Evolutionary conservation across 164 flowering plant genomes (phyloP).

Genomic region (Nymphaea colorata): DNA sequence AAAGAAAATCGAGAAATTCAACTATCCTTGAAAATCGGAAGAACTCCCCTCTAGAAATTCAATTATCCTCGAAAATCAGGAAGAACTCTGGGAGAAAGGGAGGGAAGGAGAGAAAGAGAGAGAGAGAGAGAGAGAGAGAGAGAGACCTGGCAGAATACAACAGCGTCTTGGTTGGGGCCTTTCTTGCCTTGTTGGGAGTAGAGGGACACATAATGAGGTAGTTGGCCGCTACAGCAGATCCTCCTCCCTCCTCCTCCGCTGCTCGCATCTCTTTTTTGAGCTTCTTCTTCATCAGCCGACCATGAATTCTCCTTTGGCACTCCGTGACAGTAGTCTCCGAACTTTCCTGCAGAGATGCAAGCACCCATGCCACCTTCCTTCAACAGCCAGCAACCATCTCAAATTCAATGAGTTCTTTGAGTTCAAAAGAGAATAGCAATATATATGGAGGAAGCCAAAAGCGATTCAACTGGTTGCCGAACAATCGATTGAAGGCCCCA

Average conservation of each 20-base stretch:
- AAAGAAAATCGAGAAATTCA: not conserved
- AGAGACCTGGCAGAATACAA: conserved; percentile 41
- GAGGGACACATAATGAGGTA: conserved; percentile 23
- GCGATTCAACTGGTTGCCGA: not conserved
- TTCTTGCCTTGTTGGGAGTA: conserved; percentile 53
- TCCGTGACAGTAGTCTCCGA: not conserved
- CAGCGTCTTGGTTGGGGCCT: conserved; percentile 73
- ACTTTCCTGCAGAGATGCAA: not conserved
- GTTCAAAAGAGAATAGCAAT: not conserved
- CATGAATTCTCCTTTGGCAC: not conserved
- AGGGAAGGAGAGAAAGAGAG: not conserved
- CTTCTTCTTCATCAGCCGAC: not conserved
- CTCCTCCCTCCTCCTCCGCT: not conserved
- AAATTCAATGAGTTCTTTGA: not conserved
- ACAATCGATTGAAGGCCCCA: too few relatives aligned
- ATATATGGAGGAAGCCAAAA: not conserved
- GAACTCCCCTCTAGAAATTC: too few relatives aligned
- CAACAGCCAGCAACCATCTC: not conserved
- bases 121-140: not conserved
- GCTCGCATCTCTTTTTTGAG: not conserved
- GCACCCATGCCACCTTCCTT: not conserved
- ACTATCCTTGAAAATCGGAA: not conserved
- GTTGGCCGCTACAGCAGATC: not conserved
- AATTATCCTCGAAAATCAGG: too few relatives aligned
- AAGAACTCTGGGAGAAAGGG: not conserved